A percentile compares a stretch with the other conserved stretches of the same genome.
Evolutionary conservation across 257 asterid genomes (phyloP).

Genomic region (Ballota nigra): DNA sequence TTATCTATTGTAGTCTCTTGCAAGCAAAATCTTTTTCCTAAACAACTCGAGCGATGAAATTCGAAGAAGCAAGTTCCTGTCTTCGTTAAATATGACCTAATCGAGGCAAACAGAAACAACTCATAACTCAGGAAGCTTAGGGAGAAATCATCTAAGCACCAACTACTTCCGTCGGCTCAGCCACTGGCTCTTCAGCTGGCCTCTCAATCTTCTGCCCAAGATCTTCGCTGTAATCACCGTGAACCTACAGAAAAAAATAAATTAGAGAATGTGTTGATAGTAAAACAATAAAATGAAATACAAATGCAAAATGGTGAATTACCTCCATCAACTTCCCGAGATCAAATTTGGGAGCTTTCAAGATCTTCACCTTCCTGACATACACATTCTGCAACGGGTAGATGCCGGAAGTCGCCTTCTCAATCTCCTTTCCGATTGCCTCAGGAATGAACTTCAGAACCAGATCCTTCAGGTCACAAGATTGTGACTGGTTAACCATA

Average conservation of each 20-base stretch:
- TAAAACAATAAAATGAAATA: too few relatives aligned
- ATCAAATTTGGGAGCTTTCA: slow-evolving; percentile 87
- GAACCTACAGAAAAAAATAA: slow-evolving; percentile 38
- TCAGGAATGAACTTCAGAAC: slow-evolving; percentile 82
- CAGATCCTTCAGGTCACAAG: slow-evolving; percentile 74
- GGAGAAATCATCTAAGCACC: slow-evolving; percentile 44
- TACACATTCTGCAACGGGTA: slow-evolving; percentile 81
- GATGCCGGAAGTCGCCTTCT: slow-evolving; percentile 73
- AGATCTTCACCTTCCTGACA: slow-evolving; percentile 73
- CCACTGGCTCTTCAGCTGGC: slow-evolving; percentile 60
- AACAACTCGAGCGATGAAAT: slow-evolving; percentile 1
- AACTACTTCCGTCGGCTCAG: slow-evolving; percentile 65
- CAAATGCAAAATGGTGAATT: too few relatives aligned
- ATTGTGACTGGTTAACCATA: slow-evolving; percentile 70
- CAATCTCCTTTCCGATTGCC: slow-evolving; percentile 80
- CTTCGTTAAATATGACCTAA: not conserved
- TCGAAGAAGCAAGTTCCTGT: not conserved
- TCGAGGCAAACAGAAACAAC: not conserved
- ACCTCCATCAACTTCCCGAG: slow-evolving; percentile 83
- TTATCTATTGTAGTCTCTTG: not conserved
- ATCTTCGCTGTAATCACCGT: slow-evolving; percentile 77
- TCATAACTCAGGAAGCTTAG: not conserved
- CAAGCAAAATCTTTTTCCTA: slow-evolving; percentile 19
- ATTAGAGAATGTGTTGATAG: too few relatives aligned
- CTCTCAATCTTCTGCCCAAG: slow-evolving; percentile 74